Evolutionary conservation across 2,329 filamentous ascomycete genomes (phyloP).

Genomic region (Hypoxylon sp.): DNA sequence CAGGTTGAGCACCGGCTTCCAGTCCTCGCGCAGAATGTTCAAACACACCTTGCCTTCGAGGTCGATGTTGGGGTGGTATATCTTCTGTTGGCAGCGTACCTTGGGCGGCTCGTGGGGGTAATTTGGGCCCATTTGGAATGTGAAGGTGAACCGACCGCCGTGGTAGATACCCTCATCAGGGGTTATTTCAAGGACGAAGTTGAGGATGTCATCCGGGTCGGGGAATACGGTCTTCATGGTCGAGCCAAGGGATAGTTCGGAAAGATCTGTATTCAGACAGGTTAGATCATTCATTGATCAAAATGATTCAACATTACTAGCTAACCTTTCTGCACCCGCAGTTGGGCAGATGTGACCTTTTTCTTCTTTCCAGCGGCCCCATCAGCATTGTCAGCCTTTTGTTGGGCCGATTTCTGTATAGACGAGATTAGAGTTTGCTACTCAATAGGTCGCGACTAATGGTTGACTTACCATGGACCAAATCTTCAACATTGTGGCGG

Average conservation of each 20-base stretch:
- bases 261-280: slow-evolving; percentile 73
- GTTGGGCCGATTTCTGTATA: slow-evolving; percentile 91
- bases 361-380: slow-evolving; percentile 89
- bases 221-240: slow-evolving; percentile 88
- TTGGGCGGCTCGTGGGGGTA: slow-evolving; percentile 98
- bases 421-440: slow-evolving; percentile 17
- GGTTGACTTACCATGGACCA: slow-evolving; percentile 88
- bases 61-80: slow-evolving; percentile 99
- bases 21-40: slow-evolving; percentile 97
- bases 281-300: not conserved
- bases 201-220: slow-evolving; percentile 87
- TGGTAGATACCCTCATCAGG: slow-evolving; percentile 93
- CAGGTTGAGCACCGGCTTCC: slow-evolving; percentile 97
- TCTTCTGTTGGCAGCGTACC: slow-evolving; percentile 97
- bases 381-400: slow-evolving; percentile 89
- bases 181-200: slow-evolving; percentile 85
- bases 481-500: slow-evolving; percentile 92
- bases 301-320: not conserved
- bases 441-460: not conserved
- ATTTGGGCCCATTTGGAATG: slow-evolving; percentile 91
- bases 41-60: slow-evolving; percentile 97
- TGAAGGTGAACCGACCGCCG: slow-evolving; percentile 88
- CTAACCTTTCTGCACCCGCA: slow-evolving; percentile 94
- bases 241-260: slow-evolving; percentile 81
- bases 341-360: slow-evolving; percentile 96